Percentiles rank a stretch among this genome's conserved stretches.
Conservation (phyloP, 768 basidiomycete genomes). For the Podaxis carcinomalis region DNA sequence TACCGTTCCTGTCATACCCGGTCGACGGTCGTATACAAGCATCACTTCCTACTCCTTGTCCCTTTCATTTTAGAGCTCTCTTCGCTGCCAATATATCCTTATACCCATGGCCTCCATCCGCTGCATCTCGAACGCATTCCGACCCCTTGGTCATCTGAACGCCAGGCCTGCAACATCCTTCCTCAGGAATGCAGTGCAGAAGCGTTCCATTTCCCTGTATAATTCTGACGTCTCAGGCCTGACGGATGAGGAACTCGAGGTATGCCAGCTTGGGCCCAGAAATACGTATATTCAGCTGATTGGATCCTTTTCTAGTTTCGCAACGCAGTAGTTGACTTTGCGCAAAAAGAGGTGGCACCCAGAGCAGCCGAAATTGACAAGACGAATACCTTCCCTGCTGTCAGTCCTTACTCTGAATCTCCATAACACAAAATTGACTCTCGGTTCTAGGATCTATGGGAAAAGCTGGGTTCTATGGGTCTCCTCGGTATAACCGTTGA, state of each 20-base stretch:
- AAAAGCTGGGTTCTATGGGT: conserved; percentile 90
- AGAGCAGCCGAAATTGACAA: conserved; percentile 83
- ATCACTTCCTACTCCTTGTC: background rate
- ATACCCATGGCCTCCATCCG: conserved; percentile 8
- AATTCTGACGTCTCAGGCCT: conserved; percentile 72
- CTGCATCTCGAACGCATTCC: background rate
- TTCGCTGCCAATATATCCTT: background rate
- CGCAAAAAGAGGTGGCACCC: conserved; percentile 80
- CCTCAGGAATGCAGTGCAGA: conserved; percentile 10
- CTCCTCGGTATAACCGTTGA: conserved; percentile 84
- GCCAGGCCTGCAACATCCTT: background rate
- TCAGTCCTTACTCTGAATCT: conserved; percentile 27
- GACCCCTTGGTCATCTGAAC: conserved; percentile 5
- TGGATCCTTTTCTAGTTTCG: conserved; percentile 56
- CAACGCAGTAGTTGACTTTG: conserved; percentile 74
- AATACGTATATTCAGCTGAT: conserved; percentile 1
- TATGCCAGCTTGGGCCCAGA: conserved; percentile 25
- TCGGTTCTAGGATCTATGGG: conserved; percentile 68
- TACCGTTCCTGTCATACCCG: background rate
- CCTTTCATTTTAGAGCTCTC: background rate
- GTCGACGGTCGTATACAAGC: background rate
- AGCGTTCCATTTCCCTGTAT: conserved; percentile 54
- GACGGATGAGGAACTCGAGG: conserved; percentile 77
- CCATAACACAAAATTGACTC: conserved; percentile 7
- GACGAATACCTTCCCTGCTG: conserved; percentile 76